Evolutionary conservation across 352 stramenopile genomes (phyloP), one percentile per base, ranked within the genome.

Genomic region (Globisporangium cystogenes): DNA sequence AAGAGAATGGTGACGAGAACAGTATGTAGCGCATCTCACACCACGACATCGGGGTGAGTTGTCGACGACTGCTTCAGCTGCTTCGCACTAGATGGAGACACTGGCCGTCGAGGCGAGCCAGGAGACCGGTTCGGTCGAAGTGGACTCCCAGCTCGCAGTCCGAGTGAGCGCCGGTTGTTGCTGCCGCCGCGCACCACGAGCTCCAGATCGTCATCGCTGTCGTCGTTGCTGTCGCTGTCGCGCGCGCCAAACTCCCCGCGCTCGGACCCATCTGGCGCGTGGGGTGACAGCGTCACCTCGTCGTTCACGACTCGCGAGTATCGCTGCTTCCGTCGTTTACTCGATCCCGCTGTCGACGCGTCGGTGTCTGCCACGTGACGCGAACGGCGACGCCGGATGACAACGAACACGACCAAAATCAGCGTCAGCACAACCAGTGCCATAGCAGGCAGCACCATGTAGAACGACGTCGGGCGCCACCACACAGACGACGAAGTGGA

Each of bases 241-340:
- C 20, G 31, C 12, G 20, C 41, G 16, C 42, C 56, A 53, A 57
- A 57, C 33, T 57, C 56, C 23, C 64, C 24, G 8, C 62, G 57
- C 11, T 62, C 56, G 4, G 52, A 50, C 12, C 12, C n/a, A 52
- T 42, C 5, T 6, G 16, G n/a, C 57, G 49, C 15, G 15, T 40
- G 36, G 1, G 53, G 31, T 12, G 55, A 55, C 23, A 48, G 39
- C 33, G 47, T 47, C 40, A 61, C 48, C 37, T 61, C 55, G 48
- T 61, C 55, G n/a, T 44, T 61, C 40, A 61, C 55, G 29, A 61
- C 55, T 29, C 55, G 55, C 23, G 55, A 61, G 24, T 61, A 61
- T 5, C 48, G 55, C 26, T 37, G 26, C 7, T 11, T 60, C 11
- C 42, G 24, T 21, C 55, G 23, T 29, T 43, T 61, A 1, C 8